Percentiles rank a stretch among this genome's conserved stretches.
Conservation (phyloP, 768 basidiomycete species). For the Amanita rimosa region DNA sequence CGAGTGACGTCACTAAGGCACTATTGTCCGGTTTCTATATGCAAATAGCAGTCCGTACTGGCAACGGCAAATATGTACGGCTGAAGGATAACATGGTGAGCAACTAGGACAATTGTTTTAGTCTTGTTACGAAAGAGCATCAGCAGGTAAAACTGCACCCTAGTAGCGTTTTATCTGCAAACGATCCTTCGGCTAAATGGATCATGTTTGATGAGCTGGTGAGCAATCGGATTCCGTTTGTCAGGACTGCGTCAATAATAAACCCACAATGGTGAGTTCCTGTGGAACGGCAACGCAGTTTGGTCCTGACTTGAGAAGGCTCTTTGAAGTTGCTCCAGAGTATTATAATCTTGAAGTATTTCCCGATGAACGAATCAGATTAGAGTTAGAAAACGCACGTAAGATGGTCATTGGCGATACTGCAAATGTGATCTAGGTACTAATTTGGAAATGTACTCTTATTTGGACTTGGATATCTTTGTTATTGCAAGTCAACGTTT, state of each 20-base stretch:
- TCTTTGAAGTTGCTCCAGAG: neutral
- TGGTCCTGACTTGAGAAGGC: neutral
- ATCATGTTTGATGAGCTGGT: slow-evolving; percentile 84
- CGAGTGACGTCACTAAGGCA: slow-evolving; percentile 17
- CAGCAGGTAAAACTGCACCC: slow-evolving; percentile 10
- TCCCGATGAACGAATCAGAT: neutral
- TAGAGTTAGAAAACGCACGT: neutral
- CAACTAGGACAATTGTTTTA: slow-evolving; percentile 27
- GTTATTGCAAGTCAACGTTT: no score
- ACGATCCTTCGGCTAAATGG: slow-evolving; percentile 71
- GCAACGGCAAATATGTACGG: slow-evolving; percentile 67
- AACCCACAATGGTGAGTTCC: slow-evolving; percentile 54
- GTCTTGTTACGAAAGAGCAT: neutral
- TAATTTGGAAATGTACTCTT: no score
- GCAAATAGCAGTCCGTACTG: slow-evolving; percentile 83
- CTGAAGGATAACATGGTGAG: slow-evolving; percentile 79
- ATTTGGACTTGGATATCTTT: no score
- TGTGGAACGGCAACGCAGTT: neutral
- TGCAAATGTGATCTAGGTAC: no score
- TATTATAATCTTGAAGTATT: neutral
- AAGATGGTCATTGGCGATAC: no score
- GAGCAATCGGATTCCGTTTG: slow-evolving; percentile 63
- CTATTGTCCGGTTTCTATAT: slow-evolving; percentile 84
- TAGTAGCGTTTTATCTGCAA: slow-evolving; percentile 68
- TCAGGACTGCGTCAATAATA: slow-evolving; percentile 74